Evolutionary conservation across 345 rosid species (phyloP).

Genomic region (Salix brachista): DNA sequence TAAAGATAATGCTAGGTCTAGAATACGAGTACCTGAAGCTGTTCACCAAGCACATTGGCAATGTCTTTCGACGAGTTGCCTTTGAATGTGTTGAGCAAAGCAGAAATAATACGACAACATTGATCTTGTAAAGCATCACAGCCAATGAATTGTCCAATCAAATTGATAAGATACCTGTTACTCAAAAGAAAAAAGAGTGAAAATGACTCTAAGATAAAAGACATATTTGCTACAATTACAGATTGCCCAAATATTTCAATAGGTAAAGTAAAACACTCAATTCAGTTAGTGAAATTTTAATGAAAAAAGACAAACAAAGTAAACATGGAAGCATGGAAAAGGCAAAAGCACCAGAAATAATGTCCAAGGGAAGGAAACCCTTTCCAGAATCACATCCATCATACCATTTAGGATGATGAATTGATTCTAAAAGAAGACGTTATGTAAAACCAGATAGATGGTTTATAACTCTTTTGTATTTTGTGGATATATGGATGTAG

Average conservation of each 20-base stretch:
- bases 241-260: background rate
- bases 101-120: slow-evolving; percentile 68
- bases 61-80: slow-evolving; percentile 57
- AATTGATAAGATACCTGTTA: slow-evolving; percentile 79
- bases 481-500: background rate
- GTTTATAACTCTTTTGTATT: background rate
- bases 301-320: background rate
- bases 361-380: background rate
- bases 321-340: background rate
- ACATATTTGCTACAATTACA: background rate
- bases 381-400: background rate
- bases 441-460: background rate
- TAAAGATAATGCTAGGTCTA: background rate
- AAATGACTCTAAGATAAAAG: background rate
- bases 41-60: slow-evolving; percentile 74
- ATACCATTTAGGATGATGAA: background rate
- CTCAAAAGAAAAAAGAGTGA: slow-evolving; percentile 15
- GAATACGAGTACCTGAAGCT: slow-evolving; percentile 63
- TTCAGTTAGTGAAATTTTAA: background rate
- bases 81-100: slow-evolving; percentile 52
- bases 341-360: background rate
- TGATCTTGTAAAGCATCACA: slow-evolving; percentile 71
- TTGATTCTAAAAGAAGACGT: background rate
- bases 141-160: slow-evolving; percentile 75
- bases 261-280: background rate